Base-by-base conservation (phyloP, 169 alveolate genomes). In the Neospora caninum region DNA sequence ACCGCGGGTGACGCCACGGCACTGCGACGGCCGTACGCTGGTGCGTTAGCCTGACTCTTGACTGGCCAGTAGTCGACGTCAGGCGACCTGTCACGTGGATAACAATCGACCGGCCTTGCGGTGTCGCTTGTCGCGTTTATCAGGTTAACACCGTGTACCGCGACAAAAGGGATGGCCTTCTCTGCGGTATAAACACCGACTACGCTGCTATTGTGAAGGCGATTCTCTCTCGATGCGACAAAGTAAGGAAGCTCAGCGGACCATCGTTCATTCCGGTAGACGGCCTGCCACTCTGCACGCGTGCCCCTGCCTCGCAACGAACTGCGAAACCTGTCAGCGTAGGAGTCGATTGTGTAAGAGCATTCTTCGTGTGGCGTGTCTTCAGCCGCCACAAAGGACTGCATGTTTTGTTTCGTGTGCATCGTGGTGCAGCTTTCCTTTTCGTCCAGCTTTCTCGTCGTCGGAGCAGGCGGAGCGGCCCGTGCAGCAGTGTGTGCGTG, bases 141-240 rank as follows among this genome's bases (percentile, higher is more conserved):
- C 89, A 82, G 89, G 89, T 82, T 18, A 82, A 82, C 67, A 82
- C 89, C 36, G 25, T 82, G 25, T 82, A 82, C 67, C 64, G 89
- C 29, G 64, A 82, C 67, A 36, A 78, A 9, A 20, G 36, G 25
- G 7, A 49, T 49, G 88, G 89, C 53, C 16, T 9, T 27, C 89
- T 82, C 34, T 82, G 89, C 67, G 89, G 89, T 41, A 29, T 67
- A 49, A 82, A 82, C 89, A 82, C 89, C n/a, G 89, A 82, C 67
- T 82, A 82, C 67, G 89, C 89, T 18, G 89, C 89, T 31, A 82
- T 82, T 20, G 89, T 42, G 41, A 82, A 82, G 67, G 89, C 64
- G 53, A 82, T 82, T 18, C 53, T 82, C 18, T 43, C 39, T 16
- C 89, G 89, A 49, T 78, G 86, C n/a, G 31, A n/a, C 86, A 18